Evolutionary conservation across 495 filamentous ascomycete genomes (phyloP), one percentile per base, ranked within the genome.

Genomic region (Achaetomiella virescens): DNA sequence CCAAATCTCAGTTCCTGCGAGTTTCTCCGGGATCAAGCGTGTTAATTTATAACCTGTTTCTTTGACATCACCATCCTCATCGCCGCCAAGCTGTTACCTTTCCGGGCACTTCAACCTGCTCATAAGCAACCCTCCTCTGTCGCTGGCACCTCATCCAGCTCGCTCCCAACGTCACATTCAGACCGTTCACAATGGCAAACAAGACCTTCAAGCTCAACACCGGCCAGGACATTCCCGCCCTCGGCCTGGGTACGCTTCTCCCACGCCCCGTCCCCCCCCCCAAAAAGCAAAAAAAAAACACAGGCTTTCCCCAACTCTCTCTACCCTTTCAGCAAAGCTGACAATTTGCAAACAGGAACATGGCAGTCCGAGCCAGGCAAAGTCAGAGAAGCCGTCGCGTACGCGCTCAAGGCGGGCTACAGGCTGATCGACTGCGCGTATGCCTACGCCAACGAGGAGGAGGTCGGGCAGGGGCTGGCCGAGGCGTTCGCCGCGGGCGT

Each of bases 311-410:
- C n/a, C n/a, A n/a, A n/a, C n/a, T n/a, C n/a, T n/a, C n/a, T n/a
- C n/a, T n/a, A n/a, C n/a, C n/a, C n/a, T n/a, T n/a, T n/a, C n/a
- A n/a, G n/a, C n/a, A n/a, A n/a, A n/a, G n/a, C n/a, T n/a, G n/a
- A n/a, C n/a, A n/a, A n/a, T n/a, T n/a, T n/a, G n/a, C 6, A 22
- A 45, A 58, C 58, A 83, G 83, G 85, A 67, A 89, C 85, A 52
- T 89, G 89, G 89, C 86, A 93, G 71, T 81, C 84, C 7, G 76
- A 68, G 0, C 76, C 85, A 5, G 87, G 87, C 44, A 75, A 81
- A 54, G 80, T 84, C 51, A 66, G 69, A 49, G 62, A 69, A 4
- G 81, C 83, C 6, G 79, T 84, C 14, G 64, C 73, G 1, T 65
- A 72, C 55, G 83, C 82, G 6, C 71, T 91, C 12, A 73, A 81